A percentile compares a stretch with the other conserved stretches of the same genome.
phyloP scores from a whole-genome alignment of 2,329 filamentous ascomycete genomes.

The Zasmidium angulare region DNA sequence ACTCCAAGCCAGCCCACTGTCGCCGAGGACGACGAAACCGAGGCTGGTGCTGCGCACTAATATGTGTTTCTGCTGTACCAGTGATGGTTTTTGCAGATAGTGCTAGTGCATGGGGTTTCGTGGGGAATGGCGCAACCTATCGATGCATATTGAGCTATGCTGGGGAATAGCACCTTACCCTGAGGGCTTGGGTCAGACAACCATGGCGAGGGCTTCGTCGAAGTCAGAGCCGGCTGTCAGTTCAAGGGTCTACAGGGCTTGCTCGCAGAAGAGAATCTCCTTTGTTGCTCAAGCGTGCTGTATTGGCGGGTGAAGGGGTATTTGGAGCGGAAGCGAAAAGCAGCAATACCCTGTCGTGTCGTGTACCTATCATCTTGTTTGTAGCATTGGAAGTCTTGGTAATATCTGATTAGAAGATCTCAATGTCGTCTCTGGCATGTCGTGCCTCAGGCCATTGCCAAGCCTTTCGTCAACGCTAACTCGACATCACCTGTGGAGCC shows the following conservation, averaged over 20 bases:
- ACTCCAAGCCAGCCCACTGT: slow-evolving; percentile 25
- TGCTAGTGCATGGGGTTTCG: background rate
- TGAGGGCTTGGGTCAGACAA: background rate
- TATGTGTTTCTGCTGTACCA: background rate
- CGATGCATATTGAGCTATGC: background rate
- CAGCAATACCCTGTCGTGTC: slow-evolving; percentile 26
- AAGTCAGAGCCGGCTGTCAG: background rate
- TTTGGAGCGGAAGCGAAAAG: slow-evolving; percentile 18
- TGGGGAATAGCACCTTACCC: background rate
- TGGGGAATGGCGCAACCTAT: background rate
- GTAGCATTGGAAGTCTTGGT: slow-evolving; percentile 17
- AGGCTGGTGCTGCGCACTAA: slow-evolving; percentile 25
- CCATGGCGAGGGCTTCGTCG: slow-evolving; percentile 5
- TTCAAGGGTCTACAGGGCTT: slow-evolving; percentile 1
- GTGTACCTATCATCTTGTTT: slow-evolving; percentile 21
- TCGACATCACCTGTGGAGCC: background rate
- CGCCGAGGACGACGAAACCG: slow-evolving; percentile 24
- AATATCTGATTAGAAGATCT: slow-evolving; percentile 12
- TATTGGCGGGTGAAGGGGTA: slow-evolving; percentile 13
- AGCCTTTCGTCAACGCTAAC: background rate
- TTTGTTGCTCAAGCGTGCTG: slow-evolving; percentile 18
- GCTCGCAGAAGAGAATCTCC: slow-evolving; percentile 11
- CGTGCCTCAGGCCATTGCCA: background rate
- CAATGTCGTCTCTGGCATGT: background rate
- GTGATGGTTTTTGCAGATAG: background rate